phyloP scores from a whole-genome alignment of 2,329 filamentous ascomycete genomes.

The Sporothrix mexicana region DNA sequence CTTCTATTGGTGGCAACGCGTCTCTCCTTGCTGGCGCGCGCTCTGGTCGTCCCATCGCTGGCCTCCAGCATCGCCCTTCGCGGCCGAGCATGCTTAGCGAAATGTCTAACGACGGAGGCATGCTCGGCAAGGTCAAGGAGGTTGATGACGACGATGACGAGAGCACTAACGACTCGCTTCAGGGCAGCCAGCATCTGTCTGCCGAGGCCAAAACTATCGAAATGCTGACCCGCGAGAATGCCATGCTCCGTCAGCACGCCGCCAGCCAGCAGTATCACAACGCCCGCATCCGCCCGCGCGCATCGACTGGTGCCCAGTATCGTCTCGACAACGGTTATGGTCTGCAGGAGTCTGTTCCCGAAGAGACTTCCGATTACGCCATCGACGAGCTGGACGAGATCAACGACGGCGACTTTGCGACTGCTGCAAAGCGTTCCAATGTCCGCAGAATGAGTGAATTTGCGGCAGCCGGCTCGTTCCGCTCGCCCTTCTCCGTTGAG shows the following conservation, averaged over 20 bases:
- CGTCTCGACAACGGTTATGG: constrained; percentile 62
- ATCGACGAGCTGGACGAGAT: constrained; percentile 73
- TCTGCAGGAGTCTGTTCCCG: constrained; percentile 64
- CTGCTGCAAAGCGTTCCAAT: constrained; percentile 51
- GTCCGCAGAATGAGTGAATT: constrained; percentile 65
- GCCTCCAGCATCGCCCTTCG: constrained; percentile 80
- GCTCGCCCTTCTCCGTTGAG: constrained; percentile 59
- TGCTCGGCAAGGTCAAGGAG: constrained; percentile 72
- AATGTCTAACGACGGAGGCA: constrained; percentile 67
- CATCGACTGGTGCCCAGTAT: constrained; percentile 62
- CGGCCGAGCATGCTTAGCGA: constrained; percentile 77
- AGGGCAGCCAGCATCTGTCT: constrained; percentile 57
- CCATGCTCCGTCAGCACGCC: constrained; percentile 63
- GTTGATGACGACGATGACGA: constrained; percentile 68
- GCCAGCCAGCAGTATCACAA: constrained; percentile 59
- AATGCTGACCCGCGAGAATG: constrained; percentile 66
- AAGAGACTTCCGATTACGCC: constrained; percentile 70
- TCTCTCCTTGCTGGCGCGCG: constrained; percentile 58
- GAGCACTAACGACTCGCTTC: constrained; percentile 62
- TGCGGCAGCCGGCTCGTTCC: constrained; percentile 48
- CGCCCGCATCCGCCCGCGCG: constrained; percentile 61
- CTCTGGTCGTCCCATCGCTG: constrained; percentile 58
- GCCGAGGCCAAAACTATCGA: constrained; percentile 68
- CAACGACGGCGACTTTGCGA: constrained; percentile 57
- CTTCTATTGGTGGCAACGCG: constrained; percentile 53